These are phyloP conservation scores for Xylaria digitata DNA, from an alignment of 2,329 filamentous ascomycete genomes.

Conservation along the genomic window DNA sequence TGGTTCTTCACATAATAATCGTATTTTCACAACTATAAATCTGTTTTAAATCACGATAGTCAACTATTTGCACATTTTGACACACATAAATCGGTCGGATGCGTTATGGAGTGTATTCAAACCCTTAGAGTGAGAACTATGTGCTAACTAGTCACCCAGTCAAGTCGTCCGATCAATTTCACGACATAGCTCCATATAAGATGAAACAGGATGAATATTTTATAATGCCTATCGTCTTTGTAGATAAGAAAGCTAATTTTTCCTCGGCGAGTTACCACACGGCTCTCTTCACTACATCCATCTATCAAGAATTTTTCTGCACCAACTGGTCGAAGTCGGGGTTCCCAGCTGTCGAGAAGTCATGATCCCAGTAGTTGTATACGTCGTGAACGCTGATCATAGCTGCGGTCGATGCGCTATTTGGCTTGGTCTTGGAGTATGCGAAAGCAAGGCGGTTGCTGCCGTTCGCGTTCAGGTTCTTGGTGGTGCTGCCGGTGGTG, in stretches of 20 bases:
- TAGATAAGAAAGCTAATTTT: not conserved
- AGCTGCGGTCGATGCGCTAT: conserved; percentile 40
- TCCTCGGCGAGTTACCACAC: not conserved
- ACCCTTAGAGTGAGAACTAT: not conserved
- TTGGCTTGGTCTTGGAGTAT: conserved; percentile 45
- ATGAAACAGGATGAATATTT: not conserved
- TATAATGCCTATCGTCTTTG: conserved; percentile 10
- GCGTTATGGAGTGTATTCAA: not conserved
- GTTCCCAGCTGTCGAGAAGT: conserved; percentile 48
- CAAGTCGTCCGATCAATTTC: not conserved
- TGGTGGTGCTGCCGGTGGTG: conserved; percentile 41
- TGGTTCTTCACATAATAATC: not conserved
- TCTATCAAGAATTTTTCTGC: conserved; percentile 41
- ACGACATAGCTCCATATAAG: not conserved
- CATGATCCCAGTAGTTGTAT: conserved; percentile 50
- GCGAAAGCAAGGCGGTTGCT: conserved; percentile 80
- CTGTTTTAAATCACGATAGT: too few species aligned
- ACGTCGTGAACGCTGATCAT: conserved; percentile 48
- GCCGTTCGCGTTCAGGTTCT: conserved; percentile 84
- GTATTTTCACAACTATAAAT: too few species aligned
- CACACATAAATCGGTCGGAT: not conserved
- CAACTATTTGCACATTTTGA: not conserved
- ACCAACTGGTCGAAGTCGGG: conserved; percentile 46
- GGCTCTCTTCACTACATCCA: not conserved
- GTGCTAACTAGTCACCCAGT: not conserved